These are phyloP conservation scores for Pholiota microspora DNA, from an alignment of 768 basidiomycete species.

Conservation along the genomic window DNA sequence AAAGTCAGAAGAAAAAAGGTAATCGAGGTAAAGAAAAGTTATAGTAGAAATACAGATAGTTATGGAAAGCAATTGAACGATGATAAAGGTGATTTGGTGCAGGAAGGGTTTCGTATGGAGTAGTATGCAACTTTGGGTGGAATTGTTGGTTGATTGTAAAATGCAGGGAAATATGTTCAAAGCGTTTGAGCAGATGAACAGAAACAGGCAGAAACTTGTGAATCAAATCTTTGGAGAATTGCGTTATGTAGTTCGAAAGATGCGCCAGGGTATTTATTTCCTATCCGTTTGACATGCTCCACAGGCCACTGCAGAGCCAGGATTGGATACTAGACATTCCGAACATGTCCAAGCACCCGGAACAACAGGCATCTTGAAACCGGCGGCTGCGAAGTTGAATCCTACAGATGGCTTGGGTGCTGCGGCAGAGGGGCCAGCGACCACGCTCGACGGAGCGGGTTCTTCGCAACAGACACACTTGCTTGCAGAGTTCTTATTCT, in stretches of 20 bases:
- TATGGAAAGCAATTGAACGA: conserved; percentile 9
- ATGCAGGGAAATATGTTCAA: background rate
- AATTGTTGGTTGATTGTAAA: too few relatives aligned
- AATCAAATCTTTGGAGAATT: background rate
- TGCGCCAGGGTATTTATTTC: background rate
- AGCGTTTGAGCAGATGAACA: too few relatives aligned
- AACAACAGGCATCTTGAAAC: conserved; percentile 43
- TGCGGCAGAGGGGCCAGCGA: background rate
- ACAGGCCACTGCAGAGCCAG: conserved; percentile 45
- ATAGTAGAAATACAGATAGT: conserved; percentile 21
- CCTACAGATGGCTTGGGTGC: conserved; percentile 15
- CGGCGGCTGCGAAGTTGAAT: conserved; percentile 66
- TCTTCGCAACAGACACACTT: conserved; percentile 54
- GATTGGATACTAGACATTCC: conserved; percentile 50
- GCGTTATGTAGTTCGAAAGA: background rate
- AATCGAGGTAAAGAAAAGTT: background rate
- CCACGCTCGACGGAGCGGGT: background rate
- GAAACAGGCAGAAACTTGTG: background rate
- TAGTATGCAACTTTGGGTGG: too few relatives aligned
- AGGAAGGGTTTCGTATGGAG: too few relatives aligned
- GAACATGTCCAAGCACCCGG: conserved; percentile 54
- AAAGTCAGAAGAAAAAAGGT: conserved; percentile 1
- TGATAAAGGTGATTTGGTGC: conserved; percentile 4
- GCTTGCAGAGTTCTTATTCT: conserved; percentile 40
- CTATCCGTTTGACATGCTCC: conserved; percentile 43